These are phyloP conservation scores for Flaveria ramosissima DNA, from an alignment of 129 eudicot species.

Conservation along the genomic window DNA sequence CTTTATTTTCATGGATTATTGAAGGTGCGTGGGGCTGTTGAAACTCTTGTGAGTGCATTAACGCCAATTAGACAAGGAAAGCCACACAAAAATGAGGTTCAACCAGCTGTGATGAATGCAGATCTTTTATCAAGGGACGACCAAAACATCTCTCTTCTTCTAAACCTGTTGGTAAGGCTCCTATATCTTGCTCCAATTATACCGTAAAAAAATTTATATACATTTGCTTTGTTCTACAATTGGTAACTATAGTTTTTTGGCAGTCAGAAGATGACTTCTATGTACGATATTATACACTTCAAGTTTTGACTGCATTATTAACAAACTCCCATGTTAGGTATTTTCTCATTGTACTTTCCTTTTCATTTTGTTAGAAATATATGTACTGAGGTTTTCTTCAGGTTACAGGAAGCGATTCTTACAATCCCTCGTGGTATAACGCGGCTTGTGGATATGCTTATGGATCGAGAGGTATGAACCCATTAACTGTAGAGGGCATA, in stretches of 20 bases:
- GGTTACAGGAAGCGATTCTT: constrained; percentile 92
- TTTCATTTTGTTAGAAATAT: neutral
- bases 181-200: constrained; percentile 10
- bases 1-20: constrained; percentile 23
- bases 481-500: neutral
- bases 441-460: constrained; percentile 92
- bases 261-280: constrained; percentile 97
- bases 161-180: constrained; percentile 35
- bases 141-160: constrained; percentile 34
- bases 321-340: constrained; percentile 80
- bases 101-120: constrained; percentile 42
- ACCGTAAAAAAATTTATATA: neutral
- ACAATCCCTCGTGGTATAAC: constrained; percentile 85
- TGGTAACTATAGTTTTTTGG: constrained; percentile 34
- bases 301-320: constrained; percentile 78
- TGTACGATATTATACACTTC: constrained; percentile 86
- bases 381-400: constrained; percentile 34
- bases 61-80: constrained; percentile 69
- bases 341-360: neutral
- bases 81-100: constrained; percentile 61
- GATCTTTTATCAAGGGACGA: constrained; percentile 43
- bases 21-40: constrained; percentile 90
- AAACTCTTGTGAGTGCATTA: constrained; percentile 82
- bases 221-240: neutral
- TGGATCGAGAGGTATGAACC: constrained; percentile 89